These are phyloP conservation scores for Scenedesmus sp. DNA, from an alignment of 163 green algal species.

Conservation along the genomic window DNA sequence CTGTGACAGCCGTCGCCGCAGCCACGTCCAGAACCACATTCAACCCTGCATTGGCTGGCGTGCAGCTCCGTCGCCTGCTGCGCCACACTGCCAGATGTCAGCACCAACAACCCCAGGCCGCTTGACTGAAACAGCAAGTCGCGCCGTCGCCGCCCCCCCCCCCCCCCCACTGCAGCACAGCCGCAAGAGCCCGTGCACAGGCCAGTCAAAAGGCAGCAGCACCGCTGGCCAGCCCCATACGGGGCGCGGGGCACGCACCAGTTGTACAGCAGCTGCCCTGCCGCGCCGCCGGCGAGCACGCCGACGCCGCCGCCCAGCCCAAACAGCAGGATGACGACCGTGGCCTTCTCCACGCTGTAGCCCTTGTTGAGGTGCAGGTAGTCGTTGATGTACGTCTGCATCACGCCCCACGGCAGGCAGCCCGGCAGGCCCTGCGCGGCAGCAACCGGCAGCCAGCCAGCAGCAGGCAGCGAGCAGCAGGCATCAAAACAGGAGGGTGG, in stretches of 20 bases:
- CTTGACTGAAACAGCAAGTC: too few relatives aligned
- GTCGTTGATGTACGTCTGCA: slow-evolving; percentile 93
- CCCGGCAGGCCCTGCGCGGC: neutral
- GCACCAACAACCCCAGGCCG: too few relatives aligned
- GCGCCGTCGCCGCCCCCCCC: too few relatives aligned
- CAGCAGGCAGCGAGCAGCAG: neutral
- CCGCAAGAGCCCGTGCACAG: too few relatives aligned
- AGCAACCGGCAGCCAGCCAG: too few relatives aligned
- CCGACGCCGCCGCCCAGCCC: slow-evolving; percentile 79
- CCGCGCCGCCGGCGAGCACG: slow-evolving; percentile 78
- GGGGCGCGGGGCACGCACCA: slow-evolving; percentile 48
- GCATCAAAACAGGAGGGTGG: neutral
- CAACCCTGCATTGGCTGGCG: too few relatives aligned
- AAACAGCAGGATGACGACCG: slow-evolving; percentile 76
- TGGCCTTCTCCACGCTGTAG: slow-evolving; percentile 72
- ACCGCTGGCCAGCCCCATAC: neutral
- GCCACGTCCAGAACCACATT: too few relatives aligned
- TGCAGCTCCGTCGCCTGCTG: too few relatives aligned
- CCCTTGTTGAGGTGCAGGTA: slow-evolving; percentile 84
- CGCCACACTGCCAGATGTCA: too few relatives aligned
- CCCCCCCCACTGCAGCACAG: too few relatives aligned
- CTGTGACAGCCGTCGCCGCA: too few relatives aligned
- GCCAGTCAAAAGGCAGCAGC: too few relatives aligned
- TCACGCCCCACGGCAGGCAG: slow-evolving; percentile 82
- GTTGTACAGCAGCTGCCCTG: slow-evolving; percentile 90